Evolutionary conservation across 2,329 filamentous ascomycete species (phyloP), one percentile per base, ranked within the genome.

Genomic region (Camillea tinctor): DNA sequence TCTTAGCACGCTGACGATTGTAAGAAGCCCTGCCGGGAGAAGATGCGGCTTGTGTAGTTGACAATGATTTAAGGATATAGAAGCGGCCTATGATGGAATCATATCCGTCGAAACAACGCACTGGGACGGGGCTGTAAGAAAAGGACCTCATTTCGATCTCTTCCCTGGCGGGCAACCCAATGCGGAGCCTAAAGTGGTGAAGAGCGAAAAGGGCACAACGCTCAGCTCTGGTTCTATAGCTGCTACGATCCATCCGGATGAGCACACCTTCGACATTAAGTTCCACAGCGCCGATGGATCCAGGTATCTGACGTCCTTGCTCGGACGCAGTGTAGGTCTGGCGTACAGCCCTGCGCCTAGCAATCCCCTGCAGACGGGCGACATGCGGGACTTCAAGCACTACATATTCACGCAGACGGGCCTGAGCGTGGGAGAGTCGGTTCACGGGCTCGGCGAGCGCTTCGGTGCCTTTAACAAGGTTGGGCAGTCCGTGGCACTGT

Each of bases 391-490:
- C 66, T 78, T 83, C 64, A 75, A 79, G 57, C 83, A 85, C 69
- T 83, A 84, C 71, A 80, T 85, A 65, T 84, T 85, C 68, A 80
- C 82, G 26, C 82, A 85, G 70, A 84, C 82, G 1, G 80, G 77
- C 4, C 75, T 86, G 1, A 75, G 77, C 2, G 82, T 85, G 0
- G 83, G 83, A 24, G 90, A 93, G 73, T 85, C 86, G 0, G 81
- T 93, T 15, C 89, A 91, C 72, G 90, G 90, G 0, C 80, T 93
- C 3, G 90, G 90, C 1, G 90, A 93, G 75, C 81, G 90, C 15
- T 93, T 93, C 70, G 90, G 90, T 0, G 84, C 88, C 6, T 90
- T 90, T 74, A 89, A 90, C 72, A 92, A 91, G 73, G 86, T 92
- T 50, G 90, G 90, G 13, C 89, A 93, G 73, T 80, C 81, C 13